phyloP scores from a whole-genome alignment of 345 rosid species.

The Linum usitatissimum region DNA sequence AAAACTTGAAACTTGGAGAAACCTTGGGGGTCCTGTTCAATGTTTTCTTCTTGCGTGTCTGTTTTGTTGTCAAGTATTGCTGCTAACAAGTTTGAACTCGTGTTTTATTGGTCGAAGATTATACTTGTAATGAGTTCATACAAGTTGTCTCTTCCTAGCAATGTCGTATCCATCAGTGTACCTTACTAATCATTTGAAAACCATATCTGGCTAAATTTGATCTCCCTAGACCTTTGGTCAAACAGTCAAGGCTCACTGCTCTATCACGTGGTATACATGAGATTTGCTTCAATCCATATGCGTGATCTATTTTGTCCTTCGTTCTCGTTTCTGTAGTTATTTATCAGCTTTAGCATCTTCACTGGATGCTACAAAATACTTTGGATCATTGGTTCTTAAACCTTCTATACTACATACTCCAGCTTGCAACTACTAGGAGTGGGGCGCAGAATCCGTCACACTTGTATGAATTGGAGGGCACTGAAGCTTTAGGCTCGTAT shows the following conservation, averaged over 20 bases:
- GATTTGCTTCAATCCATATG: neutral
- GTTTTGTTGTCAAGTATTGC: too few species aligned
- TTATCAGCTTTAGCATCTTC: neutral
- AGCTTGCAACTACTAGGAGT: constrained; percentile 63
- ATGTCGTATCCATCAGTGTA: too few species aligned
- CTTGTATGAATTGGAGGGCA: constrained; percentile 67
- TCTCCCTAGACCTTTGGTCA: too few species aligned
- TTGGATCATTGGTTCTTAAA: constrained; percentile 8
- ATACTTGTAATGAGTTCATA: too few species aligned
- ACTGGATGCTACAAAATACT: neutral
- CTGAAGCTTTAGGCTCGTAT: constrained; percentile 75
- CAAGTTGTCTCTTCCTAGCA: too few species aligned
- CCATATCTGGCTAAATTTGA: too few species aligned
- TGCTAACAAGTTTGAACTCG: too few species aligned
- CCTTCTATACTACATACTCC: constrained; percentile 12
- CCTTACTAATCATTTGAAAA: too few species aligned
- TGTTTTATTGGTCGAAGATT: too few species aligned
- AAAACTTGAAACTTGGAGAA: neutral
- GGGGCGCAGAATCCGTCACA: constrained; percentile 37
- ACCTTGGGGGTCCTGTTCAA: neutral
- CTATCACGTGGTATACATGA: neutral
- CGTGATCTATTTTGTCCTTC: neutral
- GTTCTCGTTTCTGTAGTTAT: neutral
- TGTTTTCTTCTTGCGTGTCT: neutral
- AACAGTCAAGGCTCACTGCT: too few species aligned